A percentile compares a stretch with the other conserved stretches of the same genome.
Evolutionary conservation across 768 basidiomycete species (phyloP).

Genomic region (Rhizopogon rudus): DNA sequence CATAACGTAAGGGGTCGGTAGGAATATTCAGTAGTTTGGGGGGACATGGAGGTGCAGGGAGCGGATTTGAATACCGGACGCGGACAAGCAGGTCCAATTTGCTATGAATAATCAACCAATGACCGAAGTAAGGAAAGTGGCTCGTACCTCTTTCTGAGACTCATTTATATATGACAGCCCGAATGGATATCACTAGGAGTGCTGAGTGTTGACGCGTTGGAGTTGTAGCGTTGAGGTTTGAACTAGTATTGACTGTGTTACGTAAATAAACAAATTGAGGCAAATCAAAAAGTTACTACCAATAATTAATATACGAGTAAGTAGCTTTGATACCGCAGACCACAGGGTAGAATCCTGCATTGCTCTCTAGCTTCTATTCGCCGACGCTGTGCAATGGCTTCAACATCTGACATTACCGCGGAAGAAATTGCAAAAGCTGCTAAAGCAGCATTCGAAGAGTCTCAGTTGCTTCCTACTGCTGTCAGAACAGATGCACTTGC

Average conservation of each 20-base stretch:
- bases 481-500: slow-evolving; percentile 71
- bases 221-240: too few species aligned
- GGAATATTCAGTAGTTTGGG: slow-evolving; percentile 91
- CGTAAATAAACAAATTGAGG: too few species aligned
- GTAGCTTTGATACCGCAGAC: too few species aligned
- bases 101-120: slow-evolving; percentile 29
- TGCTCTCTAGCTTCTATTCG: too few species aligned
- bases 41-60: slow-evolving; percentile 95
- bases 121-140: neutral
- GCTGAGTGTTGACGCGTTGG: too few species aligned
- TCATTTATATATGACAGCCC: slow-evolving; percentile 30
- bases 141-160: slow-evolving; percentile 50
- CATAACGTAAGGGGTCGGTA: slow-evolving; percentile 87
- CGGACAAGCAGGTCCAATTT: slow-evolving; percentile 91
- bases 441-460: slow-evolving; percentile 79
- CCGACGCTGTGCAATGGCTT: slow-evolving; percentile 4
- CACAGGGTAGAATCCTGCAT: too few species aligned
- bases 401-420: slow-evolving; percentile 22
- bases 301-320: too few species aligned
- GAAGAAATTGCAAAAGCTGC: slow-evolving; percentile 71
- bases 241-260: too few species aligned
- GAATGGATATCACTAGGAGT: neutral
- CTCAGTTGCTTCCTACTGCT: slow-evolving; percentile 68
- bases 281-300: too few species aligned
- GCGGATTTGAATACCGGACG: slow-evolving; percentile 90